Evolutionary conservation across 257 asterid genomes (phyloP).

Genomic region (Scutellaria minor): DNA sequence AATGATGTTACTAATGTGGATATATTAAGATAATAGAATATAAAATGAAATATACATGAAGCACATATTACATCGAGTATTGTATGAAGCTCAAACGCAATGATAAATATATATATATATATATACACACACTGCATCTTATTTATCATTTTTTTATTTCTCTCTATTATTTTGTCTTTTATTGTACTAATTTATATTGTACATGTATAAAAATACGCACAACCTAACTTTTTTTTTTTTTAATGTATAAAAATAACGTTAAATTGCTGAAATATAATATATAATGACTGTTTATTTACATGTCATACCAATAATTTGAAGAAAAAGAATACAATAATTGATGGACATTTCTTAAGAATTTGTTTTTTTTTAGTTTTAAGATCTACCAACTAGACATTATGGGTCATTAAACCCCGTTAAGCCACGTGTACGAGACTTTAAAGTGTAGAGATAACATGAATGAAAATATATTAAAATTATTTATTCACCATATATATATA

Average conservation of each 20-base stretch:
- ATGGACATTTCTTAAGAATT: background rate
- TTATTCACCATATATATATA: too few species aligned
- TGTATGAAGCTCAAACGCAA: too few species aligned
- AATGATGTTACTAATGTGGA: too few species aligned
- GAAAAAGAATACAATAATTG: background rate
- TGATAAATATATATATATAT: too few species aligned
- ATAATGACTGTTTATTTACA: background rate
- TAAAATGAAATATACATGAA: too few species aligned
- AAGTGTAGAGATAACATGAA: conserved; percentile 12
- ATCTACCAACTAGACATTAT: conserved; percentile 17
- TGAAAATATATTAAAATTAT: too few species aligned
- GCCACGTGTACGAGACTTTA: conserved; percentile 31
- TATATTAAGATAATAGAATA: too few species aligned
- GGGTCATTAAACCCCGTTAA: conserved; percentile 33
- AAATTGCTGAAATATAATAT: background rate
- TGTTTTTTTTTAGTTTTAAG: background rate
- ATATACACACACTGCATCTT: background rate
- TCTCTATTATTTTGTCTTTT: background rate
- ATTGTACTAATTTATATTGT: too few species aligned
- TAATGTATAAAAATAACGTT: background rate
- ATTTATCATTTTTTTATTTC: background rate
- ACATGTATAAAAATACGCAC: too few species aligned
- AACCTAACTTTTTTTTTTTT: too few species aligned
- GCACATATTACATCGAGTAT: too few species aligned
- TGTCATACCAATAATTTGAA: background rate